These are phyloP conservation scores for Abrus precatorius DNA, from an alignment of 306 rosid genomes.

Conservation along the genomic window DNA sequence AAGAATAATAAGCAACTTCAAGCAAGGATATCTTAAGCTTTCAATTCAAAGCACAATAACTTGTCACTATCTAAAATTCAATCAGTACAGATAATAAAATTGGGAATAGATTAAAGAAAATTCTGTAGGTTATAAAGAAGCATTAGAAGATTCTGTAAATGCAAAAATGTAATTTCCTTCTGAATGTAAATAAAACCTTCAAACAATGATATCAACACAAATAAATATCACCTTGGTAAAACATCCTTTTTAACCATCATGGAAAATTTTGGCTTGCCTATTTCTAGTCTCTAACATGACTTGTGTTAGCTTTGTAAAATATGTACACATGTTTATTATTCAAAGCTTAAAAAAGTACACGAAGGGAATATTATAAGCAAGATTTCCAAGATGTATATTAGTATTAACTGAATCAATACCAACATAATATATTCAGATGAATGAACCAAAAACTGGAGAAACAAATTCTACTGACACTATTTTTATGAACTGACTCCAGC, in stretches of 20 bases:
- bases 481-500: background rate
- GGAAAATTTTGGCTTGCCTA: background rate
- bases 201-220: background rate
- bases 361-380: background rate
- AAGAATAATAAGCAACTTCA: background rate
- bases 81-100: background rate
- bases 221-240: background rate
- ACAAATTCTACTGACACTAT: background rate
- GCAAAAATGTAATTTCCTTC: background rate
- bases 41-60: background rate
- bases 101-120: background rate
- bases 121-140: background rate
- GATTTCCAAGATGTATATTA: background rate
- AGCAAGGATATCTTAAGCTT: background rate
- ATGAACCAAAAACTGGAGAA: background rate
- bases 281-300: background rate
- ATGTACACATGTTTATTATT: too few relatives aligned
- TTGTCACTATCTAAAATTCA: background rate
- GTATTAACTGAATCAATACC: background rate
- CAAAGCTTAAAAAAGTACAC: background rate
- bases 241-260: background rate
- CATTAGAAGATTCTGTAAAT: background rate
- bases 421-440: background rate
- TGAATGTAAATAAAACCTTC: background rate
- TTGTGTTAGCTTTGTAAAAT: background rate